These are phyloP conservation scores for Aspergillus campestris DNA, from an alignment of 495 filamentous ascomycete genomes.

Conservation along the genomic window DNA sequence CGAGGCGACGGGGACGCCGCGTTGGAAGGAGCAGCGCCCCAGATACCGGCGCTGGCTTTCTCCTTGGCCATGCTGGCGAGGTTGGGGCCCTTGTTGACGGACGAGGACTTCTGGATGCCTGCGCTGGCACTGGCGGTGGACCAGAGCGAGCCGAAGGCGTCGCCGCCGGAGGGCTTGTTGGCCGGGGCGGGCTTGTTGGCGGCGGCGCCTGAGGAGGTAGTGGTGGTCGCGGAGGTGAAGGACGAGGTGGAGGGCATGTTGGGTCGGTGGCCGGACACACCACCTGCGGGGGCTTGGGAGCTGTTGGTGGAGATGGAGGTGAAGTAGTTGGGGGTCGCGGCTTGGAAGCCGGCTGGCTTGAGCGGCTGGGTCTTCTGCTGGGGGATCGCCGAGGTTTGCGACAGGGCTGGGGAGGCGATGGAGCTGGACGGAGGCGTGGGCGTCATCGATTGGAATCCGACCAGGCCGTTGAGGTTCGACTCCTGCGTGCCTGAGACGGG, in stretches of 20 bases:
- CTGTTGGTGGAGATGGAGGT: constrained; percentile 55
- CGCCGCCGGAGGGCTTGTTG: constrained; percentile 56
- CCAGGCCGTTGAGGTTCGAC: constrained; percentile 68
- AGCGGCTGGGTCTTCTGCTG: constrained; percentile 23
- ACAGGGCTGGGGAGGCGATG: constrained; percentile 41
- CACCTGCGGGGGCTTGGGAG: constrained; percentile 16
- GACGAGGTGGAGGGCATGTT: constrained; percentile 29
- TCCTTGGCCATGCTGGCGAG: constrained; percentile 92
- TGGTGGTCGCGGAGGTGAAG: constrained; percentile 25
- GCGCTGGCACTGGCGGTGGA: constrained; percentile 64
- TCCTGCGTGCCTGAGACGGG: constrained; percentile 74
- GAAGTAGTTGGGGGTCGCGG: constrained; percentile 85
- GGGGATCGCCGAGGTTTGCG: constrained; percentile 36
- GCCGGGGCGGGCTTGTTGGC: constrained; percentile 40
- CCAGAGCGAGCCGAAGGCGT: constrained; percentile 87
- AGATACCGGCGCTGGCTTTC: constrained; percentile 88
- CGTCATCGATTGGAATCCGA: constrained; percentile 72
- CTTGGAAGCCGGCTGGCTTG: constrained; percentile 64
- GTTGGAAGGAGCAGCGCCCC: constrained; percentile 55
- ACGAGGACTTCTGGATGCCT: constrained; percentile 68
- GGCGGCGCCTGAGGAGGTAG: constrained; percentile 25
- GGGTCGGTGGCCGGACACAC: constrained; percentile 20
- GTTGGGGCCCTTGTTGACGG: constrained; percentile 60
- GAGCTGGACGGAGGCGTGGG: constrained; percentile 48
- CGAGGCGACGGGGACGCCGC: constrained; percentile 27